Percentiles rank a stretch among this genome's conserved stretches.
phyloP scores from a whole-genome alignment of 2,329 filamentous ascomycete genomes.

The Chaetomiaceae sp. region DNA sequence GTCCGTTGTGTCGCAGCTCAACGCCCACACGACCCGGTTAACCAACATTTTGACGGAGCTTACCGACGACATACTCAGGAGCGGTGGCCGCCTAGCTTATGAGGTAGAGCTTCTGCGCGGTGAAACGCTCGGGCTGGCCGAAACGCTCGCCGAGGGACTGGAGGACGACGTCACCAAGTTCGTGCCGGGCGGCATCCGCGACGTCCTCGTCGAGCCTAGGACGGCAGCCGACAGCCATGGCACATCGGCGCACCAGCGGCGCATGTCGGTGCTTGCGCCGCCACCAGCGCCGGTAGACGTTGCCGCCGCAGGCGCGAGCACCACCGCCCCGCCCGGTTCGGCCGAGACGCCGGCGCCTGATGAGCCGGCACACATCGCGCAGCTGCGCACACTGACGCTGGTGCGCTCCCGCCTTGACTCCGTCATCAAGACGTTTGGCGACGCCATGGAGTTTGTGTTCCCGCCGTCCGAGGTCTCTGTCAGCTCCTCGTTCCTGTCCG shows the following conservation, averaged over 20 bases:
- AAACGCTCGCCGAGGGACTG: slow-evolving; percentile 67
- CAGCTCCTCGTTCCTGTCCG: slow-evolving; percentile 79
- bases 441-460: slow-evolving; percentile 92
- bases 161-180: slow-evolving; percentile 68
- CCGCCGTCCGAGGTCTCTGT: slow-evolving; percentile 82
- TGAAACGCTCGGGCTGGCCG: slow-evolving; percentile 73
- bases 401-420: slow-evolving; percentile 80
- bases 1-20: slow-evolving; percentile 77
- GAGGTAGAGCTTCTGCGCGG: slow-evolving; percentile 91
- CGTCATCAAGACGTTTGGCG: slow-evolving; percentile 86
- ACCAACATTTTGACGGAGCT: slow-evolving; percentile 78
- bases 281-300: slow-evolving; percentile 1
- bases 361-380: slow-evolving; percentile 65
- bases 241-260: slow-evolving; percentile 19
- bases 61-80: slow-evolving; percentile 90
- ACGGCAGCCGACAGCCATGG: slow-evolving; percentile 1
- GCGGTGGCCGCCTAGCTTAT: slow-evolving; percentile 82
- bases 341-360: slow-evolving; percentile 23
- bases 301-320: slow-evolving; percentile 3
- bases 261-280: slow-evolving; percentile 20
- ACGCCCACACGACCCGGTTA: slow-evolving; percentile 77
- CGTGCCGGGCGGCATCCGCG: slow-evolving; percentile 47
- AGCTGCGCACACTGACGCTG: slow-evolving; percentile 73
- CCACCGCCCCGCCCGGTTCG: slow-evolving; percentile 10
- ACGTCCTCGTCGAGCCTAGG: slow-evolving; percentile 24